These are phyloP conservation scores for Apiospora saccharicola DNA, from an alignment of 2,329 filamentous ascomycete species.

Conservation along the genomic window DNA sequence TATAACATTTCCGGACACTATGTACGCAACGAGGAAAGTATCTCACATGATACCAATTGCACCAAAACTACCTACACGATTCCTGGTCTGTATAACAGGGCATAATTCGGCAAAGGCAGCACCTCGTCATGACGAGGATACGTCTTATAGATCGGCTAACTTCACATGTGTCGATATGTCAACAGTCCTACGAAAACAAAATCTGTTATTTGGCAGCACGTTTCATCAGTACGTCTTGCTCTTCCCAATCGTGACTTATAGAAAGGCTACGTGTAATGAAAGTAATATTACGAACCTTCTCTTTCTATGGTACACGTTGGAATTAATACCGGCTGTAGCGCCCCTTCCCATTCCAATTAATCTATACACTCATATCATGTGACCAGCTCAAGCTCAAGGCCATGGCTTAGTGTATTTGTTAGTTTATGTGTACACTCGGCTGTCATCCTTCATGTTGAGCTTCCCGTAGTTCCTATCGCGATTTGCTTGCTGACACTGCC, in stretches of 20 bases:
- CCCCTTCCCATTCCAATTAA: background rate
- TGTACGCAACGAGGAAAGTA: too few relatives aligned
- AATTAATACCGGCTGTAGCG: background rate
- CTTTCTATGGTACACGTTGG: too few relatives aligned
- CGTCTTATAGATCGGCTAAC: too few relatives aligned
- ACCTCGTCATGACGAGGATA: too few relatives aligned
- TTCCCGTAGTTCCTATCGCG: background rate
- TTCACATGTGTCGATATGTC: too few relatives aligned
- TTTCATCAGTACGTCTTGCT: background rate
- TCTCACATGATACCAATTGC: too few relatives aligned
- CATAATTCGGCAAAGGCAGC: too few relatives aligned
- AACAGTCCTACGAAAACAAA: too few relatives aligned
- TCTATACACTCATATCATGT: background rate
- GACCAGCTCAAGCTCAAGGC: background rate
- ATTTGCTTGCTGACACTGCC: conserved; percentile 72
- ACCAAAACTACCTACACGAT: too few relatives aligned
- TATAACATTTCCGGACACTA: background rate
- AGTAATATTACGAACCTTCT: background rate
- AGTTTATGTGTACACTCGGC: background rate
- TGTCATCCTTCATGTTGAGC: background rate
- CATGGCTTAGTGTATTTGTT: background rate
- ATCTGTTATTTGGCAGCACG: background rate
- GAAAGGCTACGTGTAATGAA: background rate
- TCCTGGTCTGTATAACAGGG: too few relatives aligned
- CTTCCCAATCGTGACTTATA: background rate